These are phyloP conservation scores for Aspergillus japonicus DNA, from an alignment of 2,329 filamentous ascomycete species.

Conservation along the genomic window DNA sequence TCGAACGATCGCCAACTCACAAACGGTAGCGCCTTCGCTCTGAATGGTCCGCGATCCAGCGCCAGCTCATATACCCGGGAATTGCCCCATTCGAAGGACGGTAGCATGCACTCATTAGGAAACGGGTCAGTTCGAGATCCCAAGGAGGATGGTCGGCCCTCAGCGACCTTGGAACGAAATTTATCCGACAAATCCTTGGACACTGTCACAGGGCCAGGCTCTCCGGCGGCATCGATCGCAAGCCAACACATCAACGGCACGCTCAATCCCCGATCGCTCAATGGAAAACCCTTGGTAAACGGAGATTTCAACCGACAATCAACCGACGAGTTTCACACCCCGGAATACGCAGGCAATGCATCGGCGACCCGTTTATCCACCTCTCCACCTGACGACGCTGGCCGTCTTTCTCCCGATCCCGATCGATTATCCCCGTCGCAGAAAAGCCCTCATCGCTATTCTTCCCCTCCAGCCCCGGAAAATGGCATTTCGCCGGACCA, in stretches of 20 bases:
- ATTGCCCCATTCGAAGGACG: slow-evolving; percentile 40
- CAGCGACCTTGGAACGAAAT: slow-evolving; percentile 28
- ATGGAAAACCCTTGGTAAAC: slow-evolving; percentile 32
- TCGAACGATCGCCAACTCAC: slow-evolving; percentile 41
- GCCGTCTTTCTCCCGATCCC: slow-evolving; percentile 31
- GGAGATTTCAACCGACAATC: slow-evolving; percentile 32
- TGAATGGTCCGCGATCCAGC: slow-evolving; percentile 57
- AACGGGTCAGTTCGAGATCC: slow-evolving; percentile 36
- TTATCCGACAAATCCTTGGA: slow-evolving; percentile 30
- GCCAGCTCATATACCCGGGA: slow-evolving; percentile 45
- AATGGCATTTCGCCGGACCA: slow-evolving; percentile 55
- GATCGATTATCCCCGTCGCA: slow-evolving; percentile 30
- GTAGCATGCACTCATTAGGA: slow-evolving; percentile 51
- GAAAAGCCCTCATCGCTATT: slow-evolving; percentile 36
- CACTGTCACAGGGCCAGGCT: slow-evolving; percentile 27
- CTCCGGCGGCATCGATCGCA: slow-evolving; percentile 22
- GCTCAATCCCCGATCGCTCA: slow-evolving; percentile 23
- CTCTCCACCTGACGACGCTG: slow-evolving; percentile 33
- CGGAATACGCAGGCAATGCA: slow-evolving; percentile 29
- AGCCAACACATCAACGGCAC: slow-evolving; percentile 31
- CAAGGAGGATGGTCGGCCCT: slow-evolving; percentile 30
- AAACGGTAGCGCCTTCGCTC: slow-evolving; percentile 59
- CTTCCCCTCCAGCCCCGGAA: slow-evolving; percentile 56
- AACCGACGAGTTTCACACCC: slow-evolving; percentile 30
- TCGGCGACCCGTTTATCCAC: slow-evolving; percentile 35